A percentile compares a stretch with the other conserved stretches of the same genome.
Evolutionary conservation across 2,329 filamentous ascomycete genomes (phyloP).

Genomic region (Colletotrichum tamarilloi): DNA sequence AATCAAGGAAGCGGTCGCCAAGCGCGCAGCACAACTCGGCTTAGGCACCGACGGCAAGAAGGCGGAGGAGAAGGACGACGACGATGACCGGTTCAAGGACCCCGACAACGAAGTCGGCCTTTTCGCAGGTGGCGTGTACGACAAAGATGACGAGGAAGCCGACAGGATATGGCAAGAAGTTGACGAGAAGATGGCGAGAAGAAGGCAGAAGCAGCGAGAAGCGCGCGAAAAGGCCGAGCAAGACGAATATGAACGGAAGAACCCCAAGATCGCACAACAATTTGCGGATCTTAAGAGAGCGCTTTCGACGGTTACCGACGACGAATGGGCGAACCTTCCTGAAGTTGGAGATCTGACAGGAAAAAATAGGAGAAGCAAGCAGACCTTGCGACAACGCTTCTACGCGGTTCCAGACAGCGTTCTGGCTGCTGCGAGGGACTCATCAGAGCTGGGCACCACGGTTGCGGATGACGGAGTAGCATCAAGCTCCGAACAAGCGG

Average conservation of each 20-base stretch:
- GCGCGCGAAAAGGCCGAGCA: conserved; percentile 89
- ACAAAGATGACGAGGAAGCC: conserved; percentile 97
- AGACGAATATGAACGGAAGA: conserved; percentile 96
- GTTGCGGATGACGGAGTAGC: conserved; percentile 81
- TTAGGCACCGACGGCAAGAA: conserved; percentile 75
- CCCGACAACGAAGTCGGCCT: conserved; percentile 97
- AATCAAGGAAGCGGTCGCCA: conserved; percentile 96
- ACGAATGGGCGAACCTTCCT: conserved; percentile 95
- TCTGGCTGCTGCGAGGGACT: conserved; percentile 84
- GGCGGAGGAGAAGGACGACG: conserved; percentile 75
- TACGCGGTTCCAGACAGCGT: conserved; percentile 98
- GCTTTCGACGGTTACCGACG: conserved; percentile 87
- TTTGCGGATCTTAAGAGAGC: conserved; percentile 96
- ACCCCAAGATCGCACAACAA: conserved; percentile 97
- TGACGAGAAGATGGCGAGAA: conserved; percentile 95
- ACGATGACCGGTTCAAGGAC: conserved; percentile 88
- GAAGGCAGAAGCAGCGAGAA: conserved; percentile 92
- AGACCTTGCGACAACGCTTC: conserved; percentile 85
- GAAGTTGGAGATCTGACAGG: conserved; percentile 97
- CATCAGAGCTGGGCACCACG: conserved; percentile 85
- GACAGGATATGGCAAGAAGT: conserved; percentile 96
- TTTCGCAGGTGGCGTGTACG: conserved; percentile 95
- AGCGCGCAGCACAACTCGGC: conserved; percentile 88
- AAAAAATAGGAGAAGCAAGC: conserved; percentile 87
- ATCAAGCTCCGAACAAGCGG: conserved; percentile 64